phyloP scores from a whole-genome alignment of 441 rosid species.

The Adansonia rubrostipa region DNA sequence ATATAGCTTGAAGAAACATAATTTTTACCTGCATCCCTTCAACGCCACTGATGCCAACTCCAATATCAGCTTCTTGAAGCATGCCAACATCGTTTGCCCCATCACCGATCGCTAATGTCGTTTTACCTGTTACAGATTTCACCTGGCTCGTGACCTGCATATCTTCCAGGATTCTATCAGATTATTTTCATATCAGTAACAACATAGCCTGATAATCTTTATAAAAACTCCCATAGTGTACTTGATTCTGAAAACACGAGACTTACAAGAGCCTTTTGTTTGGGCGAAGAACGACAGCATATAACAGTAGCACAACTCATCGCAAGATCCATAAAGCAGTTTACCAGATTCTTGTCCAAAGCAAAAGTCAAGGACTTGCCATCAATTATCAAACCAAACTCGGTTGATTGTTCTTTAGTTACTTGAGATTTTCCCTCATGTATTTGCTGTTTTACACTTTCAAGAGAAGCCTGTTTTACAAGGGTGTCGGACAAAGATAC shows the following conservation, averaged over 20 bases:
- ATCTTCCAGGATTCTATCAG: slow-evolving; percentile 47
- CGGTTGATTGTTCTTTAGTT: slow-evolving; percentile 36
- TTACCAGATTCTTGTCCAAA: slow-evolving; percentile 51
- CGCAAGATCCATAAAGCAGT: slow-evolving; percentile 69
- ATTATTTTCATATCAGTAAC: slow-evolving; percentile 32
- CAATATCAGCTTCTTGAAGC: no score
- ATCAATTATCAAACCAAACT: slow-evolving; percentile 75
- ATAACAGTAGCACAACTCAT: slow-evolving; percentile 73
- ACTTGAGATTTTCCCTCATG: slow-evolving; percentile 42
- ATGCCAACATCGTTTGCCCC: no score
- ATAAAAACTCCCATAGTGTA: background rate
- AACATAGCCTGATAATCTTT: background rate
- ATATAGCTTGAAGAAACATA: slow-evolving; percentile 17
- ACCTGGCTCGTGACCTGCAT: slow-evolving; percentile 88
- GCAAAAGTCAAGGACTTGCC: slow-evolving; percentile 81
- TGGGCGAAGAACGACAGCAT: slow-evolving; percentile 93
- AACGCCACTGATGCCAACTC: slow-evolving; percentile 61
- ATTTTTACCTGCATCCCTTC: slow-evolving; percentile 90
- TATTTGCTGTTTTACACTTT: slow-evolving; percentile 54
- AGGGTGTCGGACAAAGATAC: no score
- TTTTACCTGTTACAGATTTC: slow-evolving; percentile 60
- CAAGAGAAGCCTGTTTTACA: slow-evolving; percentile 60
- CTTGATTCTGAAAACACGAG: background rate
- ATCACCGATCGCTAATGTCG: slow-evolving; percentile 39
- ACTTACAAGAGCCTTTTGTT: slow-evolving; percentile 93